Evolutionary conservation across 345 rosid genomes (phyloP).

Genomic region (Eucalyptus guilfoylei): DNA sequence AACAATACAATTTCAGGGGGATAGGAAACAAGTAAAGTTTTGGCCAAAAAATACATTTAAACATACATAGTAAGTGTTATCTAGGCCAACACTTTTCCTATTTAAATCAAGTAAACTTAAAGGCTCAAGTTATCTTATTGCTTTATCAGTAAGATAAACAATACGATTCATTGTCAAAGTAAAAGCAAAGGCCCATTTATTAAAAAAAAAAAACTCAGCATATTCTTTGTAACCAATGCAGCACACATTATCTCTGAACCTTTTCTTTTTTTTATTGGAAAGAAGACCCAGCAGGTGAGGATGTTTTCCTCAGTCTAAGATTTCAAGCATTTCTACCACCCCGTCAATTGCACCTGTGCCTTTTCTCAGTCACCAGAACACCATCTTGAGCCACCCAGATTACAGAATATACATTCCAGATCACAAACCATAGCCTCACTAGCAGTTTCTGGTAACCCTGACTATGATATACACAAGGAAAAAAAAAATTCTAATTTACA

Average conservation of each 20-base stretch:
- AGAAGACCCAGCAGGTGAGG: background rate
- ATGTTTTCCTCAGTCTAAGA: background rate
- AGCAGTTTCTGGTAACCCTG: background rate
- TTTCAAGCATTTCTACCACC: background rate
- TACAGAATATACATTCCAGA: background rate
- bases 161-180: background rate
- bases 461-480: background rate
- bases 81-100: background rate
- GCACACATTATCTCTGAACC: background rate
- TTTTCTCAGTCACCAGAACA: background rate
- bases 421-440: background rate
- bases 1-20: background rate
- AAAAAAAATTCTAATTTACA: background rate
- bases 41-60: background rate
- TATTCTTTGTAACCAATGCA: background rate
- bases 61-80: background rate
- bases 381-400: background rate
- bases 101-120: background rate
- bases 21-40: background rate
- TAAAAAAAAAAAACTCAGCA: background rate
- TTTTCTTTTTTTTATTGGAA: background rate
- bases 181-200: background rate
- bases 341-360: background rate
- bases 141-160: background rate
- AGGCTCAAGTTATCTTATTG: background rate